These are phyloP conservation scores for Dendrobium catenatum DNA, from an alignment of 106 monocot species.

Conservation along the genomic window DNA sequence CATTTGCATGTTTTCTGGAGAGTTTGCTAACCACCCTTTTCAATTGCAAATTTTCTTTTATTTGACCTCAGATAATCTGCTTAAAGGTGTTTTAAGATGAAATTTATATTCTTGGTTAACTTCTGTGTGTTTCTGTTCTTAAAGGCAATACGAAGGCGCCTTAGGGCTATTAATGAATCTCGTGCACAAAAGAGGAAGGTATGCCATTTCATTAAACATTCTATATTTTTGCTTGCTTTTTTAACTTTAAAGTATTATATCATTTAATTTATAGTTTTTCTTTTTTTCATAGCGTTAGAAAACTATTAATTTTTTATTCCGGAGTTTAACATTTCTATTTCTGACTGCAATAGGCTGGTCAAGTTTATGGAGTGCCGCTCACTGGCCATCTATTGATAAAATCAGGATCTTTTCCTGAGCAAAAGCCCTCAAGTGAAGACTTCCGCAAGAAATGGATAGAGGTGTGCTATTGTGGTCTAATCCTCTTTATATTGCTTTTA, in stretches of 20 bases:
- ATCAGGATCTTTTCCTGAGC: slow-evolving; percentile 77
- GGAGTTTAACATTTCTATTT: neutral
- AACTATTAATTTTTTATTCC: neutral
- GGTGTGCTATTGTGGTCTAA: slow-evolving; percentile 28
- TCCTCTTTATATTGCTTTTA: neutral
- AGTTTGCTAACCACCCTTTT: neutral
- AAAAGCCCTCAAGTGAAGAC: slow-evolving; percentile 67
- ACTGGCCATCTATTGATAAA: slow-evolving; percentile 71
- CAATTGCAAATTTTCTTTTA: neutral
- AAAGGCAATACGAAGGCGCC: slow-evolving; percentile 73
- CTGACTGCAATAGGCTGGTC: slow-evolving; percentile 67
- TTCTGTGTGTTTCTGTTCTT: slow-evolving; percentile 6
- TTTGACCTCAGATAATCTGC: neutral
- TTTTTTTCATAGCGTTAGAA: neutral
- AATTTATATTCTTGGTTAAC: neutral
- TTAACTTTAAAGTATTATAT: neutral
- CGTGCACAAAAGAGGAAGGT: slow-evolving; percentile 95
- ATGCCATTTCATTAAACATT: neutral
- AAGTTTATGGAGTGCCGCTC: slow-evolving; percentile 93
- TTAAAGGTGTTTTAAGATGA: neutral
- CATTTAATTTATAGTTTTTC: neutral
- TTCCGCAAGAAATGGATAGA: slow-evolving; percentile 88
- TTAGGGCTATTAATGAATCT: slow-evolving; percentile 91
- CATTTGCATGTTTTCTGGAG: neutral
- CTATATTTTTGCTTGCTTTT: neutral